Base-by-base conservation (phyloP, 768 basidiomycete species). In the Tephrocybe sp. region DNA sequence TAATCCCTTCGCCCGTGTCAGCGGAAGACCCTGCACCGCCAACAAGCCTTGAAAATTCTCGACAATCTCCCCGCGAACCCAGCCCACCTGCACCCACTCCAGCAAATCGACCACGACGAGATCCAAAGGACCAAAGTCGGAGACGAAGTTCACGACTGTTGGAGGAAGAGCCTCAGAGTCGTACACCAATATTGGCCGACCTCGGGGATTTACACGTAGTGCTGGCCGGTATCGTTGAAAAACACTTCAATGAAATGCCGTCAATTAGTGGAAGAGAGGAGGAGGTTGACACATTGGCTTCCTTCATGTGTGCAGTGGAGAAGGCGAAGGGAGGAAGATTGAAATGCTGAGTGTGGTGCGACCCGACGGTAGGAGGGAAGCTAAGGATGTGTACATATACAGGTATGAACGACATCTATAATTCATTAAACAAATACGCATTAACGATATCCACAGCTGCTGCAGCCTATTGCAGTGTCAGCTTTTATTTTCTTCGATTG, bases 221-320 rank as follows among this genome's bases (percentile, higher is more conserved):
- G 39, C 68, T 92, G 31, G 89, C 89, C 2, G 68, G 71, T 7
- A 75, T 92, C 35, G 88, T 83, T 2, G 85, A 89, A 60, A 75
- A 75, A 48, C 90, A 92, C 66, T 92, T 89, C 64, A 73, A 79
- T 50, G 82, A 85, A 34, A 72, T 80, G 51, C 60, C 68, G 11
- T 67, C 76, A 14, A 72, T 75, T 20, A 73, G 66, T 53, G 73
- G 74, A 11, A 74, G 84, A 45, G 84, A 85, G 65, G 90, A 92
- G 65, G 90, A 92, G 66, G 83, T 89, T 41, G 90, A 92, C 53
- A 87, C 84, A n/a, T 70, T 92, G 35, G 86, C 87, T 16, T 79
- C 83, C 26, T 91, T 92, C 58, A 86, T 91, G 86, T 84, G 79
- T 58, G 77, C 82, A 13, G 79, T 90, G 44, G 87, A 85, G 66